Evolutionary conservation across 148 eudicot species (phyloP).

Genomic region (Rheum nobile): DNA sequence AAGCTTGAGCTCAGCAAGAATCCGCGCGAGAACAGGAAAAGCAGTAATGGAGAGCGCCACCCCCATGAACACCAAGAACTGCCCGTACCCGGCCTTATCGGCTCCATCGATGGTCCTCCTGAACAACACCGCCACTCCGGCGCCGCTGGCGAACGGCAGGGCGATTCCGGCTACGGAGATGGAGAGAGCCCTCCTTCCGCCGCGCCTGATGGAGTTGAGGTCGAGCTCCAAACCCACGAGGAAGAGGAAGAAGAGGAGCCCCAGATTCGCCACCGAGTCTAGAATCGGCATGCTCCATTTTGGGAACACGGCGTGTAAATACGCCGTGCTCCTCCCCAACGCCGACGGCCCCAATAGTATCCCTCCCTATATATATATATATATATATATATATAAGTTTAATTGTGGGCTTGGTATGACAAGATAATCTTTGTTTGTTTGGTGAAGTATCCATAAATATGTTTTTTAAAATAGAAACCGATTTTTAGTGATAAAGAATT

Average conservation of each 20-base stretch:
- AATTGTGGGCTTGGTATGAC: too few relatives aligned
- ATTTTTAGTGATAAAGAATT: too few relatives aligned
- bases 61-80: conserved; percentile 38
- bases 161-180: conserved; percentile 33
- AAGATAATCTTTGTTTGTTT: too few relatives aligned
- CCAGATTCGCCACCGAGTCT: conserved; percentile 30
- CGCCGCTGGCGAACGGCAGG: conserved; percentile 30
- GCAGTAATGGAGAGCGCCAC: conserved; percentile 43
- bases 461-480: too few relatives aligned
- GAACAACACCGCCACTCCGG: conserved; percentile 24
- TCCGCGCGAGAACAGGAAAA: conserved; percentile 44
- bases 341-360: conserved; percentile 35
- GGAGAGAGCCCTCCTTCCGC: conserved; percentile 25
- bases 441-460: too few relatives aligned
- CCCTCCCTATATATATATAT: conserved; percentile 19
- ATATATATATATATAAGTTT: too few relatives aligned
- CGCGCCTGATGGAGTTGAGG: conserved; percentile 22
- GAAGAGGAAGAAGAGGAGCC: conserved; percentile 34
- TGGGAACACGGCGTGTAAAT: conserved; percentile 20
- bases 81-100: conserved; percentile 15
- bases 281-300: conserved; percentile 23
- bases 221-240: conserved; percentile 34
- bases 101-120: conserved; percentile 13
- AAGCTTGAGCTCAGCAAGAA: conserved; percentile 43
- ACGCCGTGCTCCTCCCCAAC: conserved; percentile 23